Evolutionary conservation across 106 monocot species (phyloP).

Genomic region (Cymbidium sinense): DNA sequence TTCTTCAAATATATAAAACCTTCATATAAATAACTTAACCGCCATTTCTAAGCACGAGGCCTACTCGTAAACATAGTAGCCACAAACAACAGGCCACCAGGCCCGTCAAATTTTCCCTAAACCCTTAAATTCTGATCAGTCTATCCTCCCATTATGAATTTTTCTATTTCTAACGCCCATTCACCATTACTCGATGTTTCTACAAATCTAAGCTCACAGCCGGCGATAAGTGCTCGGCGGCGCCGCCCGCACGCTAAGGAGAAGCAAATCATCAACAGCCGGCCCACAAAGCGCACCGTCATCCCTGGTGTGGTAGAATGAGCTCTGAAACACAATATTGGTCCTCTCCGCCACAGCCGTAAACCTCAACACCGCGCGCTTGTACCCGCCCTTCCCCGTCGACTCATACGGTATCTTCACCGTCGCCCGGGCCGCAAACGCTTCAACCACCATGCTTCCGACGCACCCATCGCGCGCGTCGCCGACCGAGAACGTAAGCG

Average conservation of each 20-base stretch:
- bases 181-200: too few relatives aligned
- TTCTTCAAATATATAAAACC: too few relatives aligned
- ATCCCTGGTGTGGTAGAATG: conserved; percentile 36
- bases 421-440: conserved; percentile 30
- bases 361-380: conserved; percentile 43
- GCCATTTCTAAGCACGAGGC: too few relatives aligned
- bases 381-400: conserved; percentile 45
- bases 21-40: too few relatives aligned
- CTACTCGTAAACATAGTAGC: too few relatives aligned
- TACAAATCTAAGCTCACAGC: too few relatives aligned
- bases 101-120: too few relatives aligned
- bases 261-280: conserved; percentile 36
- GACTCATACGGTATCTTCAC: conserved; percentile 53
- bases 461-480: conserved; percentile 46
- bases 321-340: conserved; percentile 48
- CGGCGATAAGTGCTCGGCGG: background rate
- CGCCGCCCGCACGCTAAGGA: conserved; percentile 24
- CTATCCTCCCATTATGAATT: too few relatives aligned
- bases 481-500: conserved; percentile 46
- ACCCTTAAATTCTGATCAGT: too few relatives aligned
- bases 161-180: too few relatives aligned
- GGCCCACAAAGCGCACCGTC: conserved; percentile 70
- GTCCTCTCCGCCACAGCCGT: conserved; percentile 26
- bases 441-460: conserved; percentile 51
- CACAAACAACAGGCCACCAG: too few relatives aligned